Percentiles rank a stretch among this genome's conserved stretches.
phyloP scores from a whole-genome alignment of 495 filamentous ascomycete genomes.

The Aspergillus egyptiacus region DNA sequence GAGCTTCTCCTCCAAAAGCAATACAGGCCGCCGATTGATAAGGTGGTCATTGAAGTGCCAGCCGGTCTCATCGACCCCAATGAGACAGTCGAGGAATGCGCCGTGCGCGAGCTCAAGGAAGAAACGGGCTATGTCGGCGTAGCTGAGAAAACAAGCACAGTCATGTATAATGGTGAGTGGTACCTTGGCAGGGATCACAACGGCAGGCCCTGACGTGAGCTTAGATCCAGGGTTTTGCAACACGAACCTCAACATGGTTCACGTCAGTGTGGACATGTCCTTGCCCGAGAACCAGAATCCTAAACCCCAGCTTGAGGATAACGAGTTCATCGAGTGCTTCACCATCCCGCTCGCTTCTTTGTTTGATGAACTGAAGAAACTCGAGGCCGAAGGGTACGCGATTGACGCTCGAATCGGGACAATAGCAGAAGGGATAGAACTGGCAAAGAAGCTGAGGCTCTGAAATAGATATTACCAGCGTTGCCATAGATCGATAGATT shows the following conservation, averaged over 20 bases:
- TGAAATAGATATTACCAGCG: constrained; percentile 6
- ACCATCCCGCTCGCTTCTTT: constrained; percentile 59
- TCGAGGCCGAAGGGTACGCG: constrained; percentile 71
- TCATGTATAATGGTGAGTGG: constrained; percentile 80
- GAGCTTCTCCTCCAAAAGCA: constrained; percentile 83
- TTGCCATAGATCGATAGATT: constrained; percentile 5
- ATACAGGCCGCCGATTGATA: constrained; percentile 77
- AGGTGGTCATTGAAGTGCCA: constrained; percentile 74
- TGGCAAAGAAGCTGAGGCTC: constrained; percentile 59
- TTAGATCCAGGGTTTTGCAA: constrained; percentile 76
- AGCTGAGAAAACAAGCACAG: constrained; percentile 57
- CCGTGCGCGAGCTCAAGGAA: constrained; percentile 84
- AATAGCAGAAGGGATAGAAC: constrained; percentile 78
- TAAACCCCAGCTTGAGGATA: constrained; percentile 72
- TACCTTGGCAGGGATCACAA: neutral
- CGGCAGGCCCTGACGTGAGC: neutral
- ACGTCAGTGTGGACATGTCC: constrained; percentile 71
- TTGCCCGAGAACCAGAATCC: constrained; percentile 63
- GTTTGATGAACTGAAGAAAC: constrained; percentile 58
- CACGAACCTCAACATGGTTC: constrained; percentile 78
- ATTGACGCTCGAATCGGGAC: constrained; percentile 83
- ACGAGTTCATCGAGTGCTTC: constrained; percentile 88
- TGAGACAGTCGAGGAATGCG: constrained; percentile 72
- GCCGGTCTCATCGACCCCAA: constrained; percentile 80
- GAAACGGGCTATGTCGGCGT: constrained; percentile 87